These are phyloP conservation scores for Sutorius eximius DNA, from an alignment of 1,284 basidiomycete species.

Conservation along the genomic window DNA sequence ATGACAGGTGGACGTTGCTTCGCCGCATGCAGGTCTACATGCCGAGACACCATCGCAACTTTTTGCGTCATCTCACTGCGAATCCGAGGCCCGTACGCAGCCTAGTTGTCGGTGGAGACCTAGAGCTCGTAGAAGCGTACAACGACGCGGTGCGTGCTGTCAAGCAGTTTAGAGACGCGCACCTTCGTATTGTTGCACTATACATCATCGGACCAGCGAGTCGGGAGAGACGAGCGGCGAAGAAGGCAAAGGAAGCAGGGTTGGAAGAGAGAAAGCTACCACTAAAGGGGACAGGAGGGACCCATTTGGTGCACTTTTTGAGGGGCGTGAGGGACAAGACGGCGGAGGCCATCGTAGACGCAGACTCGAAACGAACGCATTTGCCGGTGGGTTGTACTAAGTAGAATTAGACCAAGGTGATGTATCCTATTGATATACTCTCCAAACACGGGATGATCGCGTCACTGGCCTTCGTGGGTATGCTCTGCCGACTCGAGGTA, in stretches of 20 bases:
- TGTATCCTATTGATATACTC: too few species aligned
- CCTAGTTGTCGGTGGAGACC: constrained; percentile 26
- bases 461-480: too few species aligned
- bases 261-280: constrained; percentile 27
- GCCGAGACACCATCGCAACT: constrained; percentile 88
- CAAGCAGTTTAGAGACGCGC: constrained; percentile 82
- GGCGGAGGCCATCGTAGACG: constrained; percentile 17
- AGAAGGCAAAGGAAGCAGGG: constrained; percentile 23
- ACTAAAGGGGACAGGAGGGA: constrained; percentile 84
- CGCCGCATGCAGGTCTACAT: constrained; percentile 86
- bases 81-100: constrained; percentile 58
- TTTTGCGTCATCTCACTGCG: constrained; percentile 78
- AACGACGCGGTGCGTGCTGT: constrained; percentile 73
- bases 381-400: neutral
- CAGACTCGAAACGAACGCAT: neutral
- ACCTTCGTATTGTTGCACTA: constrained; percentile 82
- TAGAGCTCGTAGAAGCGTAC: constrained; percentile 59
- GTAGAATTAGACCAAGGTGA: neutral
- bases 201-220: constrained; percentile 79
- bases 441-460: too few species aligned
- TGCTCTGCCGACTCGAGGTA: too few species aligned
- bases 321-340: constrained; percentile 28
- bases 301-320: constrained; percentile 49
- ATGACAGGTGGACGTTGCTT: constrained; percentile 53
- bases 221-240: constrained; percentile 29